A percentile compares a stretch with the other conserved stretches of the same genome.
Conservation (phyloP, 2,329 filamentous ascomycete genomes). For the Botrytis porri region DNA sequence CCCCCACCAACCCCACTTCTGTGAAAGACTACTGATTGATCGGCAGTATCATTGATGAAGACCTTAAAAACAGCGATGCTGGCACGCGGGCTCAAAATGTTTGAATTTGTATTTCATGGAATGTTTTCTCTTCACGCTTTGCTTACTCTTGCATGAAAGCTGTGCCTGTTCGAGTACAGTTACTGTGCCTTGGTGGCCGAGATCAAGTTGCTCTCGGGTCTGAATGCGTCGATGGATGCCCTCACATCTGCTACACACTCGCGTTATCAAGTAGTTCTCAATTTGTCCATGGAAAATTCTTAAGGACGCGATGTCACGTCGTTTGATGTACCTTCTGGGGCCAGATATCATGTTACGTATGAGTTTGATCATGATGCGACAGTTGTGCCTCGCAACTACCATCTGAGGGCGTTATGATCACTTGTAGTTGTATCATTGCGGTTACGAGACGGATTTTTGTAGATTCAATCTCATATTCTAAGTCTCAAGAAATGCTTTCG, state of each 20-base stretch:
- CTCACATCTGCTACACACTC: not conserved
- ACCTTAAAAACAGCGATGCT: not conserved
- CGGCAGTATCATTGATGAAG: not conserved
- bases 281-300: too few relatives aligned
- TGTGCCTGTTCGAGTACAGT: not conserved
- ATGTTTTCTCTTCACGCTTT: too few relatives aligned
- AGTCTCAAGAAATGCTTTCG: not conserved
- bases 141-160: not conserved
- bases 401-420: not conserved
- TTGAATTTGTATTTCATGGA: not conserved
- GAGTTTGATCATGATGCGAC: not conserved
- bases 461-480: not conserved
- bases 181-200: too few relatives aligned
- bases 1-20: conserved; percentile 1
- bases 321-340: too few relatives aligned
- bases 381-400: not conserved
- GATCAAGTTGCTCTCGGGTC: not conserved
- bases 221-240: not conserved
- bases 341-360: not conserved
- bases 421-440: not conserved
- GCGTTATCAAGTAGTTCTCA: not conserved
- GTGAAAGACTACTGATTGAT: not conserved
- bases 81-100: too few relatives aligned
- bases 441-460: not conserved
- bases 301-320: not conserved